Conservation (phyloP, 306 rosid species). For the Ziziphus jujuba region DNA sequence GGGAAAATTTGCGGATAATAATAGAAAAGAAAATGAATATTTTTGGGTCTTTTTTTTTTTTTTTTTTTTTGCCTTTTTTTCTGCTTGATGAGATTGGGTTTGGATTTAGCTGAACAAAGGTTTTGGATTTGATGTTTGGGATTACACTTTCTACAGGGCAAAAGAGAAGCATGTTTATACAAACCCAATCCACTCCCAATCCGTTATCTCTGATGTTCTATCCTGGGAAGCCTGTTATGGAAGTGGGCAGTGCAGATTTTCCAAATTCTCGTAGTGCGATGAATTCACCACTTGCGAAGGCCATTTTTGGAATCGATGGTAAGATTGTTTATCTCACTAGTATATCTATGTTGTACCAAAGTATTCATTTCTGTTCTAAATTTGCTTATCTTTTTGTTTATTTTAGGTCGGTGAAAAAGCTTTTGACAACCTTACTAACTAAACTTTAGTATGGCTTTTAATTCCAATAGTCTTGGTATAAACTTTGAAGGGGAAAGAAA, state of each 20-base stretch:
- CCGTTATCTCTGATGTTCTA: constrained; percentile 69
- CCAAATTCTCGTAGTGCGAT: constrained; percentile 84
- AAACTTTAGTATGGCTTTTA: background rate
- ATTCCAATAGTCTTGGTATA: too few species aligned
- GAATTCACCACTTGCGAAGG: constrained; percentile 85
- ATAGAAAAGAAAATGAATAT: background rate
- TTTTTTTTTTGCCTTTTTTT: too few species aligned
- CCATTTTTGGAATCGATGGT: constrained; percentile 81
- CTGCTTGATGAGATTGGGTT: background rate
- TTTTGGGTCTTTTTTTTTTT: background rate
- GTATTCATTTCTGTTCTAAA: background rate
- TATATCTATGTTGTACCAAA: background rate
- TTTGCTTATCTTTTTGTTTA: background rate
- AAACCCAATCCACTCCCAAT: constrained; percentile 69
- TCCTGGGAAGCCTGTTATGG: constrained; percentile 79
- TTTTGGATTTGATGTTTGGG: background rate
- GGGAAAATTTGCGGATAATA: constrained; percentile 2
- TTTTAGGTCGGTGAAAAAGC: background rate
- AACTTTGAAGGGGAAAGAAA: too few species aligned
- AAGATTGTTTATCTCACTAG: background rate
- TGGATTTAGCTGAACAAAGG: background rate
- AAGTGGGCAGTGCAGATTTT: constrained; percentile 91
- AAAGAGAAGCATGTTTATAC: constrained; percentile 64
- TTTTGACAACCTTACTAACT: background rate
- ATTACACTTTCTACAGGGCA: constrained; percentile 43